Evolutionary conservation across 1,284 basidiomycete species (phyloP), one percentile per base, ranked within the genome.

Genomic region (Ustilago hordei): DNA sequence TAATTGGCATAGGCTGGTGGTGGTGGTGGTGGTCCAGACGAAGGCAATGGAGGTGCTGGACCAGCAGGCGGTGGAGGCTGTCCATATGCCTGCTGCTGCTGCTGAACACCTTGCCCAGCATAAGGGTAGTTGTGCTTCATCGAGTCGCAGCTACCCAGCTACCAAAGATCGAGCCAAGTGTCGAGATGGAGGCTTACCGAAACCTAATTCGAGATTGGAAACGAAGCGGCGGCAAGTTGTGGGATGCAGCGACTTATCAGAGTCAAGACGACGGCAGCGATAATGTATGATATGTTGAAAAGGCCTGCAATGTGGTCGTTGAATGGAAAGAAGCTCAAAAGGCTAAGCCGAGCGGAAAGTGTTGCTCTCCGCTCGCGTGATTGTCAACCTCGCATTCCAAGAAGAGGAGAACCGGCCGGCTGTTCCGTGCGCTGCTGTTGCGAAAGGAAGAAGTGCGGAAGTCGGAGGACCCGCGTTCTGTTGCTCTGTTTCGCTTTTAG

Each of bases 1-100:
- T 82, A 82, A n/a, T 78, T 80, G 34, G 79, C 65, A 50, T 79
- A 82, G 31, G 79, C 64, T 12, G 63, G 45, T 28, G 56, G 62
- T 32, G 47, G 61, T 13, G 64, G 61, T 13, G 64, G 38, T 15
- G 63, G 64, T 17, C 66, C 63, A 0, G 69, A 72, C 15, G 64
- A 34, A 47, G 71, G 64, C 12, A 73, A 58, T 17, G 74, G 67
- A 12, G 77, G 75, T 15, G 70, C 75, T 31, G 75, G 66, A 31
- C 66, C 66, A 60, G 62, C 67, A 48, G 75, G 69, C 7, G 60
- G 66, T n/a, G 71, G 71, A 41, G 73, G 73, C 47, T 71, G 68
- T 4, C 60, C 73, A 32, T 66, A 67, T 3, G 60, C 56, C 13
- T 57, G 19, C 28, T 56, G 60, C 56, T 69, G 61, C 28, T 56